Evolutionary conservation across 768 basidiomycete species (phyloP).

Genomic region (Peribolospora baueri): DNA sequence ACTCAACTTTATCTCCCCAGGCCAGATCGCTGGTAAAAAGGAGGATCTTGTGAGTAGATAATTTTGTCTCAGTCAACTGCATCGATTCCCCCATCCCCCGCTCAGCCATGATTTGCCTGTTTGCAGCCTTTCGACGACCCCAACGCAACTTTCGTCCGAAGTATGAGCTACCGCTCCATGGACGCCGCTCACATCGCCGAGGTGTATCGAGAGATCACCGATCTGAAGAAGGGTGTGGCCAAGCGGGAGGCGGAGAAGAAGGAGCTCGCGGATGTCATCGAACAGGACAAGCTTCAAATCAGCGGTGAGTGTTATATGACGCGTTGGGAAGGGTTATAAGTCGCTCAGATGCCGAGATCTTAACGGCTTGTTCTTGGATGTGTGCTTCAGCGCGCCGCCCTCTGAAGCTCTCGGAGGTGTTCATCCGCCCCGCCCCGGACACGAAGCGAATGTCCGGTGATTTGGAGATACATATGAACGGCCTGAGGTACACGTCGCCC

Average conservation of each 20-base stretch:
- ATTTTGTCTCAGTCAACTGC: conserved; percentile 1
- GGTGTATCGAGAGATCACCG: conserved; percentile 75
- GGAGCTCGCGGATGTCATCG: conserved; percentile 92
- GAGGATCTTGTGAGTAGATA: conserved; percentile 56
- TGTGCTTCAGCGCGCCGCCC: conserved; percentile 33
- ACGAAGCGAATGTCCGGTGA: conserved; percentile 91
- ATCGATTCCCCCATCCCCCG: background rate
- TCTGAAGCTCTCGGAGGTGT: conserved; percentile 65
- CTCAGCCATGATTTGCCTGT: background rate
- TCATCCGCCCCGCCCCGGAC: conserved; percentile 77
- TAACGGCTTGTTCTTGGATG: too few relatives aligned
- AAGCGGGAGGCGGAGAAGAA: conserved; percentile 95
- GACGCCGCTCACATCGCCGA: conserved; percentile 73
- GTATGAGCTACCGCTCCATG: conserved; percentile 72
- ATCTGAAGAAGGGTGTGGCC: conserved; percentile 84
- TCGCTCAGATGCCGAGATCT: background rate
- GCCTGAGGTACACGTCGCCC: conserved; percentile 71
- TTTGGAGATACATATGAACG: conserved; percentile 93
- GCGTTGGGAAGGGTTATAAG: too few relatives aligned
- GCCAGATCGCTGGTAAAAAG: conserved; percentile 90
- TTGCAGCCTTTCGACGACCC: conserved; percentile 85
- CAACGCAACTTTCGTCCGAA: conserved; percentile 84
- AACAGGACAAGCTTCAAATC: conserved; percentile 58
- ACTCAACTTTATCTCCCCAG: conserved; percentile 96
- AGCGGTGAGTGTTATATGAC: conserved; percentile 29